phyloP scores from a whole-genome alignment of 2,329 filamentous ascomycete genomes.

The Beauveria asiatica region DNA sequence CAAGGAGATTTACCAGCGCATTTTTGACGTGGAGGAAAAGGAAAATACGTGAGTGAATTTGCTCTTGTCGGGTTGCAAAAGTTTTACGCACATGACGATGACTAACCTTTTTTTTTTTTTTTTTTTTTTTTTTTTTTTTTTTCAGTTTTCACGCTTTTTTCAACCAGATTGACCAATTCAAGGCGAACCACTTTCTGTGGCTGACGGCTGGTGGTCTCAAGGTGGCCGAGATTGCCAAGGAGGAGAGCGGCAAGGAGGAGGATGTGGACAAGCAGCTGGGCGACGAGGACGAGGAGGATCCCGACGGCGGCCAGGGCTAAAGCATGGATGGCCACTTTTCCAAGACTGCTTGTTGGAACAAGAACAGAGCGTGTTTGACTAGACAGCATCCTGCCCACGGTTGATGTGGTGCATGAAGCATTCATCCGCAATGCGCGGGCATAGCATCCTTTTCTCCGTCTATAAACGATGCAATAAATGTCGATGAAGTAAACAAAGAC shows the following conservation, averaged over 20 bases:
- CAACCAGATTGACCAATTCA: slow-evolving; percentile 69
- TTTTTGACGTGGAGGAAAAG: slow-evolving; percentile 83
- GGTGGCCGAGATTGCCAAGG: slow-evolving; percentile 39
- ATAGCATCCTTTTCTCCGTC: no score
- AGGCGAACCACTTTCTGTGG: slow-evolving; percentile 65
- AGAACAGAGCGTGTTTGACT: not conserved
- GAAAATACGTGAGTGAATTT: slow-evolving; percentile 64
- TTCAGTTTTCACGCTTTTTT: slow-evolving; percentile 67
- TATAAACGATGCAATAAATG: not conserved
- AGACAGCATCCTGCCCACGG: not conserved
- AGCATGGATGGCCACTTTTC: not conserved
- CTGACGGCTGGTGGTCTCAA: slow-evolving; percentile 60
- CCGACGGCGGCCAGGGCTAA: slow-evolving; percentile 37
- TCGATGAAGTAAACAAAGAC: not conserved
- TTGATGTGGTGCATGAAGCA: no score
- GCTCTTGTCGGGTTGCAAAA: not conserved
- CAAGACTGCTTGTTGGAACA: not conserved
- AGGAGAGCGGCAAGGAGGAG: slow-evolving; percentile 30
- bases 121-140: not conserved
- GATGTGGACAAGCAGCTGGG: slow-evolving; percentile 40
- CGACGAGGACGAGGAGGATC: slow-evolving; percentile 44
- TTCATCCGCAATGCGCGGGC: no score
- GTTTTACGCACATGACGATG: not conserved
- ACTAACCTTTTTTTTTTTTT: not conserved
- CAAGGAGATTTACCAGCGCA: slow-evolving; percentile 80